Evolutionary conservation across 257 asterid species (phyloP).

Genomic region (Fraxinus pennsylvanica): DNA sequence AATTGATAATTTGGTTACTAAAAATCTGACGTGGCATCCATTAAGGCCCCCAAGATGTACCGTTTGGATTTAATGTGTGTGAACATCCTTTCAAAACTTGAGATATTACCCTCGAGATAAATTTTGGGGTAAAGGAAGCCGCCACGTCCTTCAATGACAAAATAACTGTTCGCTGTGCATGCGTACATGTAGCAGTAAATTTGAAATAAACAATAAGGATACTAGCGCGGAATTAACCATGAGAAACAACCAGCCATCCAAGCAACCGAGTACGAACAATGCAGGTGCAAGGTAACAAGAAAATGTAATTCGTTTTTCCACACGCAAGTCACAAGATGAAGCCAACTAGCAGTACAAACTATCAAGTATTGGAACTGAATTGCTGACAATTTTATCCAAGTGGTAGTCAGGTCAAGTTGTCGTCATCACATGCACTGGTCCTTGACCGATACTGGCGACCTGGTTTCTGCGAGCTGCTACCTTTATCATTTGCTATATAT

Average conservation of each 20-base stretch:
- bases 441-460: constrained; percentile 61
- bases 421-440: constrained; percentile 13
- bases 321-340: background rate
- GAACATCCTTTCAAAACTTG: too few species aligned
- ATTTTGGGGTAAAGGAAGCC: too few species aligned
- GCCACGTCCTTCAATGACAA: background rate
- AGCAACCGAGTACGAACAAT: background rate
- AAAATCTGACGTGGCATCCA: too few species aligned
- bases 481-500: constrained; percentile 23
- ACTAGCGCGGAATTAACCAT: background rate
- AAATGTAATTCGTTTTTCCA: background rate
- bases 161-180: background rate
- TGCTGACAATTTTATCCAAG: background rate
- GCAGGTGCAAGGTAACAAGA: background rate
- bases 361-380: background rate
- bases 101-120: too few species aligned
- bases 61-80: too few species aligned
- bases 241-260: background rate
- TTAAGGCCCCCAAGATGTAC: too few species aligned
- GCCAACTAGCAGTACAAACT: background rate
- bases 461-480: constrained; percentile 37
- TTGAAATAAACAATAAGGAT: background rate
- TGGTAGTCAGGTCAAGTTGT: background rate
- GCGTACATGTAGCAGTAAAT: too few species aligned
- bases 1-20: too few species aligned